Evolutionary conservation across 345 rosid species (phyloP), one percentile per base, ranked within the genome.

Genomic region (Hypericum perforatum): DNA sequence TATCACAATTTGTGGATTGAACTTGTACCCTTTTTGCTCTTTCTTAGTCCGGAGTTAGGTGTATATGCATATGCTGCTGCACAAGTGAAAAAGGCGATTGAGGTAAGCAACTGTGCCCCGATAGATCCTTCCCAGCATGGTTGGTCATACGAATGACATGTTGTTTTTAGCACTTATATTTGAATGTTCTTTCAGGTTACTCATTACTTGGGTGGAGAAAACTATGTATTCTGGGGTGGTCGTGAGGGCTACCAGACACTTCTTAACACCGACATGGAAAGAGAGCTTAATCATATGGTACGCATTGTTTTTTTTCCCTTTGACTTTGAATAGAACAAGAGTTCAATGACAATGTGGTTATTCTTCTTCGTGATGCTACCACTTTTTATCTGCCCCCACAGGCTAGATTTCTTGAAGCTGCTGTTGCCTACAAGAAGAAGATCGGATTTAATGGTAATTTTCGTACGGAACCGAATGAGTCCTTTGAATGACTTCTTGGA

Each of bases 171-270:
- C 14, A 11, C 11, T 52, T 14, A 13, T 11, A 32, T 13, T 22
- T 46, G 16, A 11, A 39, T 41, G 16, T 40, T 45, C 6, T 62
- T 50, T 56, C 74, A 85, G 89, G 87, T 82, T 57, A 92, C 98
- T 13, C 94, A 83, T 75, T 82, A 82, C 67, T 70, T 92, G 15
- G 97, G 97, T n/a, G 97, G 98, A 64, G 98, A 88, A 80, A 92
- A 92, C 64, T 88, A 82, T 47, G 94, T 92, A 43, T 92, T 92
- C 63, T 92, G 97, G 98, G 98, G 98, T 45, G 98, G 98, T 43
- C 96, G 96, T 52, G 98, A 92, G 71, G 98, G 98, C 61, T 92
- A 92, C 63, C 98, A 92, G 60, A 57, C 85, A 41, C 90, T 92
- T 37, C 72, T 92, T 76, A 88, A 92, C 76, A 88, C 98, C 16